phyloP scores from a whole-genome alignment of 495 filamentous ascomycete genomes.

The Trichoderma virens region DNA sequence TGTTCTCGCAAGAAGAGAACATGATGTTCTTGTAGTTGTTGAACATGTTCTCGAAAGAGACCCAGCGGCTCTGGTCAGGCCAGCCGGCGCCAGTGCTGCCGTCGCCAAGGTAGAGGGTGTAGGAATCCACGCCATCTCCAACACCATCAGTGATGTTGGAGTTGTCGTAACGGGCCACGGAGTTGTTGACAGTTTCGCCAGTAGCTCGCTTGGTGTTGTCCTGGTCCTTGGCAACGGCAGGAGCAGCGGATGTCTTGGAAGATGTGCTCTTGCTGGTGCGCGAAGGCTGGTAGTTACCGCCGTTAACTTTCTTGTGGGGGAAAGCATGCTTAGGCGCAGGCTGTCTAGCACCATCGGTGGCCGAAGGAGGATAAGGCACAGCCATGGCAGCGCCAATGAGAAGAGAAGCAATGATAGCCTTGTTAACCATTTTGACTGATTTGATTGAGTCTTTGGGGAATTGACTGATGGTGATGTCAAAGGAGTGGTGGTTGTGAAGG shows the following conservation, averaged over 20 bases:
- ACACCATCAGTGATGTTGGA: background rate
- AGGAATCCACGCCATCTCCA: background rate
- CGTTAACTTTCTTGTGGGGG: slow-evolving; percentile 4
- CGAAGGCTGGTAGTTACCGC: slow-evolving; percentile 2
- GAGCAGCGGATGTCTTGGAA: background rate
- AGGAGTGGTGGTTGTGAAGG: background rate
- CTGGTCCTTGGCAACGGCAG: background rate
- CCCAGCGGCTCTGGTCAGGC: slow-evolving; percentile 17
- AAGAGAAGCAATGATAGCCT: slow-evolving; percentile 4
- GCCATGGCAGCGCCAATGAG: slow-evolving; percentile 3
- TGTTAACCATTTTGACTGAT: slow-evolving; percentile 3
- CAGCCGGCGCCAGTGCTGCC: slow-evolving; percentile 16
- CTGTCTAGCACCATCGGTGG: background rate
- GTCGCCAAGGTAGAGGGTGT: slow-evolving; percentile 15
- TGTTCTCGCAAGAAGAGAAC: slow-evolving; percentile 15
- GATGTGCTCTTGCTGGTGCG: background rate
- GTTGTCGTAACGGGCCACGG: slow-evolving; percentile 2
- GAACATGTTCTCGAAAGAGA: slow-evolving; percentile 18
- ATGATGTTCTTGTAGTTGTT: slow-evolving; percentile 14
- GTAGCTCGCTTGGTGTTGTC: background rate
- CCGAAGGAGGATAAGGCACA: slow-evolving; percentile 2
- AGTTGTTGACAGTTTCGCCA: background rate
- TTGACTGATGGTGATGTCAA: background rate
- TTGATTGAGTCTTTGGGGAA: background rate
- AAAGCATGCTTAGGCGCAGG: background rate